Percentiles rank a stretch among this genome's conserved stretches.
Evolutionary conservation across 148 eudicot species (phyloP).

Genomic region (Chenopodium album): DNA sequence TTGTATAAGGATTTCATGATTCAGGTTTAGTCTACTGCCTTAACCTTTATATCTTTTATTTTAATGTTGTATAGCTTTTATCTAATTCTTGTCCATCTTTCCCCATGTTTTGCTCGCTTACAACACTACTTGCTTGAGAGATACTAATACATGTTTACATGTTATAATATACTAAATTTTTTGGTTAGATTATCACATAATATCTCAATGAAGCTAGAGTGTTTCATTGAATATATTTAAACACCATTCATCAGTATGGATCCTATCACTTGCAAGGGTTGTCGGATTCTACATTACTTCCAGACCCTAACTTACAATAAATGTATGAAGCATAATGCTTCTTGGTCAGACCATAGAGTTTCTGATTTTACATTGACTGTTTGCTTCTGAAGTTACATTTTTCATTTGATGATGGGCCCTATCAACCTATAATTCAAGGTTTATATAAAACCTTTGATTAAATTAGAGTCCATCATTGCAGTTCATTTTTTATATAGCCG

Average conservation of each 20-base stretch:
- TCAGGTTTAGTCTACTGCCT: slow-evolving; percentile 54
- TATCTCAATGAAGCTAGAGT: background rate
- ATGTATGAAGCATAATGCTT: background rate
- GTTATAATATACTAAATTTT: too few relatives aligned
- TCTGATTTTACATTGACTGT: too few relatives aligned
- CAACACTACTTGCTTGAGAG: background rate
- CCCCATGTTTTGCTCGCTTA: background rate
- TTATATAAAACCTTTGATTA: background rate
- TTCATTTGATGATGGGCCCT: background rate
- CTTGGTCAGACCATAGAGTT: background rate
- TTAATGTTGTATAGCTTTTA: background rate
- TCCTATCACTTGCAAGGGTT: background rate
- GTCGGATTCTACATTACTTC: background rate
- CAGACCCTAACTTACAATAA: background rate
- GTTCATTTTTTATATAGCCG: background rate
- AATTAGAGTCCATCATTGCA: background rate
- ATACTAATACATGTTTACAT: background rate
- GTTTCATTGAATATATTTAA: background rate
- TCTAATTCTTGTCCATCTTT: background rate
- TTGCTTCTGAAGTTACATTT: background rate
- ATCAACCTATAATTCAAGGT: background rate
- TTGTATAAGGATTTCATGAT: slow-evolving; percentile 96
- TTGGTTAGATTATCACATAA: background rate
- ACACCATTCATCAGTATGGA: background rate
- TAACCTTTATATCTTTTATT: background rate